A percentile compares a stretch with the other conserved stretches of the same genome.
Conservation (phyloP, 352 stramenopile species). For the Aphanomyces euteiches region DNA sequence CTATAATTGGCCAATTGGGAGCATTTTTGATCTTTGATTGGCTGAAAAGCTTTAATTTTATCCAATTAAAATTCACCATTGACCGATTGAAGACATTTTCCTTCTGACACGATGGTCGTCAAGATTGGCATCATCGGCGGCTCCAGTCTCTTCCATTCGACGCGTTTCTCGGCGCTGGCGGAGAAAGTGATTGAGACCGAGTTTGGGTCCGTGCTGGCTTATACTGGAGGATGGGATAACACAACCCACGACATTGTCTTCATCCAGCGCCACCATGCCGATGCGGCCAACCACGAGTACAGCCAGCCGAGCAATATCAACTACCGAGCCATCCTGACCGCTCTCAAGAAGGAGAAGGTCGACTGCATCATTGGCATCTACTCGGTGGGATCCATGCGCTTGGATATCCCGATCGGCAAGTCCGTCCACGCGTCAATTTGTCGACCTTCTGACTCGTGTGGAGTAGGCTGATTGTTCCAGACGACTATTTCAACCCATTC, state of each 20-base stretch:
- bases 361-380: conserved; percentile 79
- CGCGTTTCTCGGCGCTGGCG: conserved; percentile 54
- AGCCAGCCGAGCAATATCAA: conserved; percentile 84
- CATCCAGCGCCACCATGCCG: conserved; percentile 79
- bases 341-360: conserved; percentile 55
- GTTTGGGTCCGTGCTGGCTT: conserved; percentile 58
- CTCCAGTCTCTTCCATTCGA: conserved; percentile 81
- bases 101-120: not conserved
- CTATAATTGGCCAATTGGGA: too few species aligned
- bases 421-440: conserved; percentile 20
- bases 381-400: conserved; percentile 83
- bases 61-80: too few species aligned
- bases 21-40: too few species aligned
- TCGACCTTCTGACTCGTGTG: not conserved
- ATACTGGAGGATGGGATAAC: conserved; percentile 52
- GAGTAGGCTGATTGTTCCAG: conserved; percentile 52
- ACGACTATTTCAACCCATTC: conserved; percentile 88
- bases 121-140: conserved; percentile 82
- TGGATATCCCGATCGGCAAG: conserved; percentile 45
- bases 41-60: too few species aligned
- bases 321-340: conserved; percentile 68
- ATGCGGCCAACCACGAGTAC: conserved; percentile 60
- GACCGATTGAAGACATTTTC: too few species aligned
- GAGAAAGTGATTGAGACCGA: conserved; percentile 61
- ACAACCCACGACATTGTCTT: conserved; percentile 55